phyloP scores from a whole-genome alignment of 2,329 filamentous ascomycete genomes.

The Pseudophaeomoniella oleicola region DNA sequence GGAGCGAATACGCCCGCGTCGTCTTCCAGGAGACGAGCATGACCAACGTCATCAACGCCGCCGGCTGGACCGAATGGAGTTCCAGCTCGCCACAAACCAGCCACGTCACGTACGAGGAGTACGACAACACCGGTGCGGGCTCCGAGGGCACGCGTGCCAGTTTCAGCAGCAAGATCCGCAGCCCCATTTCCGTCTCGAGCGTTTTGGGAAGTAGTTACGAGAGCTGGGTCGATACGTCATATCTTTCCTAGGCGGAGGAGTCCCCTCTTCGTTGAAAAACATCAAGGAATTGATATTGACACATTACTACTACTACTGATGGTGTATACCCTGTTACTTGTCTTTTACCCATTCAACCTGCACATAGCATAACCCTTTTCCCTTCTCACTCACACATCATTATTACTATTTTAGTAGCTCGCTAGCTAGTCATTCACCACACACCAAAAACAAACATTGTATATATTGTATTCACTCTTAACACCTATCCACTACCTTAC shows the following conservation, averaged over 20 bases:
- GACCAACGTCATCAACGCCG: constrained; percentile 3
- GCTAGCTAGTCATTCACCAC: too few species aligned
- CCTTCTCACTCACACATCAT: too few species aligned
- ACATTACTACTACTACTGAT: too few species aligned
- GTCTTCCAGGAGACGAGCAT: constrained; percentile 25
- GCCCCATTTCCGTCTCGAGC: not conserved
- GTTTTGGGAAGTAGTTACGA: constrained; percentile 1
- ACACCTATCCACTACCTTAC: too few species aligned
- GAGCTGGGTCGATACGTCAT: constrained; percentile 1
- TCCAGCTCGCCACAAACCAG: not conserved
- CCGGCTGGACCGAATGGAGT: constrained; percentile 3
- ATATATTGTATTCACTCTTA: too few species aligned
- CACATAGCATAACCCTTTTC: too few species aligned
- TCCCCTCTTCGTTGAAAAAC: too few species aligned
- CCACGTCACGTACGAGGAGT: constrained; percentile 1
- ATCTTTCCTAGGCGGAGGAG: not conserved
- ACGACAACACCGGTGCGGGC: not conserved
- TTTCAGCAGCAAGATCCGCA: not conserved
- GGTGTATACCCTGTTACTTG: too few species aligned
- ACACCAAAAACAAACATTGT: too few species aligned
- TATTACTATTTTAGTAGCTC: too few species aligned
- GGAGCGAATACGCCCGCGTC: constrained; percentile 32
- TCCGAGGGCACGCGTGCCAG: not conserved
- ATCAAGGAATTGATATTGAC: too few species aligned
- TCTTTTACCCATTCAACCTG: too few species aligned